phyloP scores from a whole-genome alignment of 108 stramenopile species.

The Nitzschia putrida region DNA sequence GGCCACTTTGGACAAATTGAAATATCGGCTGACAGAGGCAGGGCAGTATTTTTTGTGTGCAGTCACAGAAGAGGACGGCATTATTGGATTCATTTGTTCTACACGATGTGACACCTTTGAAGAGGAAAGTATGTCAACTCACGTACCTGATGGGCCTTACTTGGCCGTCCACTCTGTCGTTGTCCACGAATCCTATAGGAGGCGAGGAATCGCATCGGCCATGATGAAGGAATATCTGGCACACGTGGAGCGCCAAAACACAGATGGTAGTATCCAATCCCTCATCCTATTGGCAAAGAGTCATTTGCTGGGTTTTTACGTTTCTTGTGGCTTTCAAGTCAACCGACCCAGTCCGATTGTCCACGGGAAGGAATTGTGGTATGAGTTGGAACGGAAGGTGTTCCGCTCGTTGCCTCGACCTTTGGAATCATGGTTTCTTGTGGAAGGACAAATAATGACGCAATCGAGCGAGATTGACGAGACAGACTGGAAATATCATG shows the following conservation, averaged over 20 bases:
- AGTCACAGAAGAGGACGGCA: slow-evolving; percentile 41
- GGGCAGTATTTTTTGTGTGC: slow-evolving; percentile 39
- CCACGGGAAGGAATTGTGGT: slow-evolving; percentile 83
- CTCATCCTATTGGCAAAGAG: slow-evolving; percentile 67
- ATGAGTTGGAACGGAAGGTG: slow-evolving; percentile 53
- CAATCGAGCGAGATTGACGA: too few species aligned
- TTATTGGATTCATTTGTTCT: slow-evolving; percentile 75
- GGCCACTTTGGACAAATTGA: slow-evolving; percentile 51
- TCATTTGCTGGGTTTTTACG: slow-evolving; percentile 74
- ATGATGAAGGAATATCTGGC: slow-evolving; percentile 56
- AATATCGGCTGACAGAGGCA: slow-evolving; percentile 46
- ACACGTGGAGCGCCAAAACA: slow-evolving; percentile 22
- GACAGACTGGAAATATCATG: slow-evolving; percentile 52
- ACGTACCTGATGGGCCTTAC: slow-evolving; percentile 60
- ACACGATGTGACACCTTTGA: slow-evolving; percentile 65
- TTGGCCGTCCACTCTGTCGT: slow-evolving; percentile 85
- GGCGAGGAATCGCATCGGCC: slow-evolving; percentile 48
- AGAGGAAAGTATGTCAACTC: slow-evolving; percentile 66
- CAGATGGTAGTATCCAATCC: slow-evolving; percentile 32
- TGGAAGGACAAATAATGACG: slow-evolving; percentile 58
- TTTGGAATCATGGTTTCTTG: slow-evolving; percentile 62
- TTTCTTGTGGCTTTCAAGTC: slow-evolving; percentile 68
- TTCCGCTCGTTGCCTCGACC: slow-evolving; percentile 18
- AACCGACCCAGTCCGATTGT: slow-evolving; percentile 61
- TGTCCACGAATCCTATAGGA: slow-evolving; percentile 47